These are phyloP conservation scores for Huiozyma naganishii DNA, from an alignment of 805 yeast genomes.

Conservation along the genomic window DNA sequence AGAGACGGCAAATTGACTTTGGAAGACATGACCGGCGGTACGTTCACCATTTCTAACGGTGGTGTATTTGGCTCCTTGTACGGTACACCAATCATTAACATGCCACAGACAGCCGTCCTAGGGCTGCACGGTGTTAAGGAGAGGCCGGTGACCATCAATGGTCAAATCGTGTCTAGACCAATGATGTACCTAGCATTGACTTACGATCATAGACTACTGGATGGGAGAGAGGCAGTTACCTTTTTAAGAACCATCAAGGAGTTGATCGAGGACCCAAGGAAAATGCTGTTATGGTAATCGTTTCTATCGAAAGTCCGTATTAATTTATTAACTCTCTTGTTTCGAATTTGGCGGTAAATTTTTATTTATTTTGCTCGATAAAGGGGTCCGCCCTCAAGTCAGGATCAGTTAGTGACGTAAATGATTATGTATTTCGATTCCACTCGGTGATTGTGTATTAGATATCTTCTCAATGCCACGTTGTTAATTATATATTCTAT, in stretches of 20 bases:
- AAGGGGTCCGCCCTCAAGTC: not conserved
- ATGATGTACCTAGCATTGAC: conserved; percentile 99
- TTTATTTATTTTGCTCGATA: not conserved
- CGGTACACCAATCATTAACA: conserved; percentile 97
- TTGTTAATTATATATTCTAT: not conserved
- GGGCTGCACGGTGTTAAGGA: conserved; percentile 97
- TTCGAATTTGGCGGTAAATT: not conserved
- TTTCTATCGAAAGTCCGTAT: not conserved
- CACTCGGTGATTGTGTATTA: no score
- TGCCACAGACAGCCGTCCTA: conserved; percentile 96
- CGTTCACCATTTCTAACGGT: conserved; percentile 97
- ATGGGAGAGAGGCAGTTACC: conserved; percentile 97
- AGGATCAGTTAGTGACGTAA: not conserved
- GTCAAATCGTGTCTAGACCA: conserved; percentile 93
- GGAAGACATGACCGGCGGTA: conserved; percentile 99
- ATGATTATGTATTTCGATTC: not conserved
- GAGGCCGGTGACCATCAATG: conserved; percentile 93
- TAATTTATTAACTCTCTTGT: not conserved
- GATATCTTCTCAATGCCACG: no score
- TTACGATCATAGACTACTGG: conserved; percentile 94
- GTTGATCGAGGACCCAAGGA: conserved; percentile 96
- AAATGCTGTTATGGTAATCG: conserved; percentile 61
- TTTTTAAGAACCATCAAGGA: conserved; percentile 95
- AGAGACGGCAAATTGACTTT: conserved; percentile 92
- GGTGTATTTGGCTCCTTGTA: conserved; percentile 96